Evolutionary conservation across 2,329 filamentous ascomycete species (phyloP).

Genomic region (Periconia macrospinosa): DNA sequence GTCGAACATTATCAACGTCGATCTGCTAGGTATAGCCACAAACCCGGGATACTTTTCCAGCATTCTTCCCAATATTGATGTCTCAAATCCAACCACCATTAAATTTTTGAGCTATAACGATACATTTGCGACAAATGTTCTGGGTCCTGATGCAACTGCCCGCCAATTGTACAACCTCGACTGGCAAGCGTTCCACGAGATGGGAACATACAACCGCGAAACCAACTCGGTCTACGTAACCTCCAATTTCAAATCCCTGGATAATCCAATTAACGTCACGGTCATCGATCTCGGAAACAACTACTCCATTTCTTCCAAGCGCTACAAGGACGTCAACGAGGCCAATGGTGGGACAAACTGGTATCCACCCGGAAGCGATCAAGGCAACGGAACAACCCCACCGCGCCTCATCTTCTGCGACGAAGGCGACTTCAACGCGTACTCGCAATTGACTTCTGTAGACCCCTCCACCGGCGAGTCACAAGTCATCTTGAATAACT

Average conservation of each 20-base stretch:
- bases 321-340: constrained; percentile 44
- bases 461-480: constrained; percentile 49
- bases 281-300: constrained; percentile 45
- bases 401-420: constrained; percentile 37
- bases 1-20: constrained; percentile 33
- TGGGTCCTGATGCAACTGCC: constrained; percentile 35
- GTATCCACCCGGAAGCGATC: constrained; percentile 31
- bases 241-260: constrained; percentile 38
- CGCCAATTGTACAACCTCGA: constrained; percentile 34
- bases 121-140: constrained; percentile 31
- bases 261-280: constrained; percentile 40
- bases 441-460: constrained; percentile 47
- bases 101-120: constrained; percentile 42
- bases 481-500: constrained; percentile 49
- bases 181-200: constrained; percentile 45
- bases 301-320: constrained; percentile 40
- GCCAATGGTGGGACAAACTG: constrained; percentile 40
- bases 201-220: constrained; percentile 35
- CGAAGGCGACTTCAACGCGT: constrained; percentile 44
- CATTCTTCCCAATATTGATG: constrained; percentile 31
- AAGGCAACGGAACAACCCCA: constrained; percentile 24
- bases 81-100: constrained; percentile 36
- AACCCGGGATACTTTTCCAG: constrained; percentile 33
- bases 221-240: constrained; percentile 48
- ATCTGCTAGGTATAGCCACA: constrained; percentile 35